phyloP scores from a whole-genome alignment of 202 grass and related monocot species.

The Setaria italica region DNA sequence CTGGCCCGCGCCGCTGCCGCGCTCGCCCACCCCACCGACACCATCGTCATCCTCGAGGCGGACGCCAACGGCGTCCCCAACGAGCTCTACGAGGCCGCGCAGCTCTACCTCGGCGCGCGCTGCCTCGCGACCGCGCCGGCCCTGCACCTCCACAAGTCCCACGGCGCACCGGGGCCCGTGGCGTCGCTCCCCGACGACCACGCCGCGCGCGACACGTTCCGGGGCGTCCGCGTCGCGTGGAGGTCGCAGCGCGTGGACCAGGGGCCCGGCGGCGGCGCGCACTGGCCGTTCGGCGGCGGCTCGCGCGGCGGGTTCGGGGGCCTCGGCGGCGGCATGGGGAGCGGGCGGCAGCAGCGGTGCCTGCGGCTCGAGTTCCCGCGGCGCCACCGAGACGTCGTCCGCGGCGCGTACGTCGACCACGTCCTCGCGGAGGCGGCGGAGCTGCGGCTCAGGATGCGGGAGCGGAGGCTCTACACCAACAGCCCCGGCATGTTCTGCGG shows the following conservation, averaged over 20 bases:
- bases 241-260: neutral
- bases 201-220: constrained; percentile 55
- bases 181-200: constrained; percentile 64
- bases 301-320: neutral
- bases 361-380: constrained; percentile 59
- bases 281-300: neutral
- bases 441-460: constrained; percentile 51
- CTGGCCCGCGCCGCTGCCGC: constrained; percentile 15
- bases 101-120: constrained; percentile 47
- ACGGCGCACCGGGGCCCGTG: constrained; percentile 18
- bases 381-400: constrained; percentile 43
- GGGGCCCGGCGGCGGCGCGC: no score
- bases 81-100: constrained; percentile 52
- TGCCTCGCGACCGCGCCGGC: constrained; percentile 46
- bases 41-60: constrained; percentile 67
- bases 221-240: constrained; percentile 60
- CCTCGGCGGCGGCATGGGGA: neutral
- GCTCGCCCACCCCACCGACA: constrained; percentile 25
- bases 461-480: constrained; percentile 73
- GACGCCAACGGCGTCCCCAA: constrained; percentile 50
- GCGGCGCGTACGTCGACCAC: constrained; percentile 53
- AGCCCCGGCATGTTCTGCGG: constrained; percentile 32
- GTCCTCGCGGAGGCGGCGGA: constrained; percentile 51
- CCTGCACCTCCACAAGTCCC: constrained; percentile 59
- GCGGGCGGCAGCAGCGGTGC: constrained; percentile 21